Conservation (phyloP, 108 stramenopile species). For the Cyclotella sp. region DNA sequence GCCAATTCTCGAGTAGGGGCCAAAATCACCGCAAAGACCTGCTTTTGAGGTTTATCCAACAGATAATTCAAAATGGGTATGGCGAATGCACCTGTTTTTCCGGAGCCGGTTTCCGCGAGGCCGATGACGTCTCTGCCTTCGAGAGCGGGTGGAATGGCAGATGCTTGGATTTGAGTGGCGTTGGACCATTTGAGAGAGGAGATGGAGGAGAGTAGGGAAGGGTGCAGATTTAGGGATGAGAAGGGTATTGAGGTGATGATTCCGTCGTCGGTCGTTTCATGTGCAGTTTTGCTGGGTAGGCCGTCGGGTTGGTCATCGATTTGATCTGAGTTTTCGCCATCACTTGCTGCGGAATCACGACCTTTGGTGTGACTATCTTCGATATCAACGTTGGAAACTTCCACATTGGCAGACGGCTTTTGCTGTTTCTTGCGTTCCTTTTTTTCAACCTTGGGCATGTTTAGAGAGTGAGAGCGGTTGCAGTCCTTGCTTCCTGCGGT, state of each 20-base stretch:
- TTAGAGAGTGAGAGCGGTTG: not conserved
- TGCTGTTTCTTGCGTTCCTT: conserved; percentile 22
- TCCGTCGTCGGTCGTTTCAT: conserved; percentile 36
- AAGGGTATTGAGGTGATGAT: conserved; percentile 86
- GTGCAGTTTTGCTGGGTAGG: conserved; percentile 26
- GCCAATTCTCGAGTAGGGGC: conserved; percentile 99
- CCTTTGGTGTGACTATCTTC: not conserved
- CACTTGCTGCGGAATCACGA: not conserved
- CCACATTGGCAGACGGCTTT: conserved; percentile 20
- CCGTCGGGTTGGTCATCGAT: conserved; percentile 34
- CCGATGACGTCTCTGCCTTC: conserved; percentile 90
- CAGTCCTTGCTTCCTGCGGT: not conserved
- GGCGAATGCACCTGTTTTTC: conserved; percentile 96
- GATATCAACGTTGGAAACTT: conserved; percentile 9
- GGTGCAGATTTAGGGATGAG: conserved; percentile 80
- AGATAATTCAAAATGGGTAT: conserved; percentile 92
- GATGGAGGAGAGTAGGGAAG: conserved; percentile 84
- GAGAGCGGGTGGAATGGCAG: conserved; percentile 90
- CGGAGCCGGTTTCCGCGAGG: conserved; percentile 90
- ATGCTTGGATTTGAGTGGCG: conserved; percentile 93
- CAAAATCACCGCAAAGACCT: conserved; percentile 89
- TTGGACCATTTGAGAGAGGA: conserved; percentile 89
- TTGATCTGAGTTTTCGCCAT: conserved; percentile 27
- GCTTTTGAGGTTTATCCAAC: conserved; percentile 80
- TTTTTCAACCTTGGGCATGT: conserved; percentile 26